A percentile compares a stretch with the other conserved stretches of the same genome.
These are phyloP conservation scores for Pseudocercospora crystallina DNA, from an alignment of 2,329 filamentous ascomycete species.

Conservation along the genomic window DNA sequence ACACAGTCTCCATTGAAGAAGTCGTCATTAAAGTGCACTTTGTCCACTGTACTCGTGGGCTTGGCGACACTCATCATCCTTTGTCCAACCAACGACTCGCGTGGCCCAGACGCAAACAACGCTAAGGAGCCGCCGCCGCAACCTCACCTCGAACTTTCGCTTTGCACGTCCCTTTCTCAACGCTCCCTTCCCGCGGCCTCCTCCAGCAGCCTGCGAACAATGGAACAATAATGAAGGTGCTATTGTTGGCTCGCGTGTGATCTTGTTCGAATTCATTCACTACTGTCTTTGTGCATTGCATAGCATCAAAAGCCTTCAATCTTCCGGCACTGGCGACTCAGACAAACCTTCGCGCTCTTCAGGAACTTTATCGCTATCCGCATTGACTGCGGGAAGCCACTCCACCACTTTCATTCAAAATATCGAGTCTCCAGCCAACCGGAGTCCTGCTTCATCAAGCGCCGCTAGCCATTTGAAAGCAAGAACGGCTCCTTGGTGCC, in stretches of 20 bases:
- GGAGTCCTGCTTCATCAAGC: not conserved
- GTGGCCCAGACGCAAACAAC: constrained; percentile 1
- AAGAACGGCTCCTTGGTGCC: not conserved
- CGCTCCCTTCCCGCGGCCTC: too few species aligned
- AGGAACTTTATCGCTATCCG: not conserved
- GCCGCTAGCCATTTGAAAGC: constrained; percentile 4
- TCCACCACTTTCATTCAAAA: not conserved
- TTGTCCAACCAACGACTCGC: not conserved
- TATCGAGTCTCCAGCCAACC: constrained; percentile 1
- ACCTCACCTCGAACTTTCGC: too few species aligned
- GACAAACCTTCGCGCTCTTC: not conserved
- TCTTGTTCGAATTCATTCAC: not conserved
- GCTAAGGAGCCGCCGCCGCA: not conserved
- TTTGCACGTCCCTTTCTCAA: too few species aligned
- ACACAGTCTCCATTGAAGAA: not conserved
- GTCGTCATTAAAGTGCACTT: not conserved
- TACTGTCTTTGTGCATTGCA: not conserved
- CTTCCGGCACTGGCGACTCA: too few species aligned
- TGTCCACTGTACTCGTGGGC: not conserved
- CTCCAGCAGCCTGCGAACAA: too few species aligned
- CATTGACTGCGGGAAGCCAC: constrained; percentile 1
- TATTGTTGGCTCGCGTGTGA: constrained; percentile 1
- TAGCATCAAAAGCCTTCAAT: too few species aligned
- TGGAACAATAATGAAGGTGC: not conserved
- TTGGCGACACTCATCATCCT: not conserved